Evolutionary conservation across 371 early-diverging fungal genomes (phyloP).

Genomic region (Homolaphlyctis polyrhiza): DNA sequence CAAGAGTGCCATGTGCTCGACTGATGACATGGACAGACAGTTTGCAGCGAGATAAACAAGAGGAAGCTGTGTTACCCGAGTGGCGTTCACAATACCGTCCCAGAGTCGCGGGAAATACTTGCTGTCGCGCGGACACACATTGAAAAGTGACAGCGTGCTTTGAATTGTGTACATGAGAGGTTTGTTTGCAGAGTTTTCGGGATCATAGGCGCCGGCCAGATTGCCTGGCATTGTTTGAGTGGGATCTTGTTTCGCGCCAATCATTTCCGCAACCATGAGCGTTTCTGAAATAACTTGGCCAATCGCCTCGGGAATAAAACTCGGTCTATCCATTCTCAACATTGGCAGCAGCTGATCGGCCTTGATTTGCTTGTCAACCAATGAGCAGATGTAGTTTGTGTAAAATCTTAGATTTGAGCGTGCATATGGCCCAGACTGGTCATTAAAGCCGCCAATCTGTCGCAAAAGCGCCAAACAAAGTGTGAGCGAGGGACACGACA

Average conservation of each 20-base stretch:
- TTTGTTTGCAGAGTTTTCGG: neutral
- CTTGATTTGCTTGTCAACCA: neutral
- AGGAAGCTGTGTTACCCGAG: conserved; percentile 7
- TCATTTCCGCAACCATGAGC: conserved; percentile 3
- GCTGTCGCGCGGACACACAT: conserved; percentile 10
- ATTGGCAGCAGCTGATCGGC: neutral
- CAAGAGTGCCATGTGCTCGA: conserved; percentile 30
- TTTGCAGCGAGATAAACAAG: conserved; percentile 10
- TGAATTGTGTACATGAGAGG: conserved; percentile 2
- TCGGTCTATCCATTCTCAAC: neutral
- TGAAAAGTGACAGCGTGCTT: conserved; percentile 8
- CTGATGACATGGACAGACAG: conserved; percentile 16
- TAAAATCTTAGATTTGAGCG: neutral
- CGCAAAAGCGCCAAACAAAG: neutral
- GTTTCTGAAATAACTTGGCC: neutral
- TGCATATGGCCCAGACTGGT: neutral
- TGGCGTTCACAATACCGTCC: conserved; percentile 9
- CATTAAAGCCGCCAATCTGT: neutral
- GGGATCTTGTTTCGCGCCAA: neutral
- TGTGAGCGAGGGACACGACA: neutral
- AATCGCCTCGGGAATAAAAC: neutral
- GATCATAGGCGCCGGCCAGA: no score
- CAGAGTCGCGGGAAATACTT: conserved; percentile 7
- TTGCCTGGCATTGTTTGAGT: neutral
- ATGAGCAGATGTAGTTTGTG: neutral